Conservation (phyloP, 306 rosid species). For the Cucurbita argyrosperma region DNA sequence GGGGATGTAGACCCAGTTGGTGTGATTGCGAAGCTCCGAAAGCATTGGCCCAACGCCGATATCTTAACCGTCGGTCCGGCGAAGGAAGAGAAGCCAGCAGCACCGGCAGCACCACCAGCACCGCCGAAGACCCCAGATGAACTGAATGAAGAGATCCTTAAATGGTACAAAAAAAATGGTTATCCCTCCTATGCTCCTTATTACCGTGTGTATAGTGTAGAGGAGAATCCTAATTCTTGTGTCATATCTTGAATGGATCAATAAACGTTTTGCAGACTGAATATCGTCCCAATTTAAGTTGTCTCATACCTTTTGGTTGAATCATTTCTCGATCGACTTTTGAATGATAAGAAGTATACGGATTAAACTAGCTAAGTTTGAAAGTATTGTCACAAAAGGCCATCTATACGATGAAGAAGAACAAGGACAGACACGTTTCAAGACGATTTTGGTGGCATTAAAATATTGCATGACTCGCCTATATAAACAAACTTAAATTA, state of each 20-base stretch:
- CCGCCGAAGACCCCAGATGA: not conserved
- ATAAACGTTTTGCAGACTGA: not conserved
- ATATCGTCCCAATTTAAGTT: too few species aligned
- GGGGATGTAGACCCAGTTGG: conserved; percentile 55
- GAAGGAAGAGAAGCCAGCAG: conserved; percentile 24
- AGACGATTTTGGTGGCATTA: too few species aligned
- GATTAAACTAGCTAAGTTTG: too few species aligned
- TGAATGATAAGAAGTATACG: too few species aligned
- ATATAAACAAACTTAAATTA: too few species aligned
- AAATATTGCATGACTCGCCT: too few species aligned
- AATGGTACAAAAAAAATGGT: conserved; percentile 16
- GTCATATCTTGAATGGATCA: conserved; percentile 29
- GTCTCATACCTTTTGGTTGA: too few species aligned
- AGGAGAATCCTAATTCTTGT: conserved; percentile 66
- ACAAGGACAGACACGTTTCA: too few species aligned
- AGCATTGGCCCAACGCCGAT: conserved; percentile 53
- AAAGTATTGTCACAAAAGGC: too few species aligned
- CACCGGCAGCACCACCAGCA: not conserved
- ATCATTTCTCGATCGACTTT: too few species aligned
- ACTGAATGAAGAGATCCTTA: conserved; percentile 27
- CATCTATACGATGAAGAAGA: too few species aligned
- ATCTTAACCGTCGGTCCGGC: conserved; percentile 72
- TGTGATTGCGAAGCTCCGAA: conserved; percentile 46
- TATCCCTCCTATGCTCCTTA: not conserved
- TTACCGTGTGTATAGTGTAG: conserved; percentile 33